Percentiles rank a stretch among this genome's conserved stretches.
These are phyloP conservation scores for Ophiostoma sp. DNA, from an alignment of 2,329 filamentous ascomycete genomes.

Conservation along the genomic window DNA sequence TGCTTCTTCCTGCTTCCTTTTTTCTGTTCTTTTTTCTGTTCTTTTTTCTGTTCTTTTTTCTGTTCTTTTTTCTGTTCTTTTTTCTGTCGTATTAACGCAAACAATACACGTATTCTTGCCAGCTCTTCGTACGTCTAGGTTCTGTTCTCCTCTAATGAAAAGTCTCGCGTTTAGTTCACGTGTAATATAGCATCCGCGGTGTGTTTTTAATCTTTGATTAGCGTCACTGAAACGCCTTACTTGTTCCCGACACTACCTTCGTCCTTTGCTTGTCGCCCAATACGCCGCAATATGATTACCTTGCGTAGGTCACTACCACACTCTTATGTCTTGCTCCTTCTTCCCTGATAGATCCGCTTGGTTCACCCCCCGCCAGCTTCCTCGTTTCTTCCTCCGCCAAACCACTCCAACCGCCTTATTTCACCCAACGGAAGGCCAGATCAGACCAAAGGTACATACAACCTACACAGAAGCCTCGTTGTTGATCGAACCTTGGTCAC, in stretches of 20 bases:
- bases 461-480: background rate
- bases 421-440: background rate
- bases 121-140: too few relatives aligned
- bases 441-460: background rate
- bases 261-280: background rate
- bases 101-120: too few relatives aligned
- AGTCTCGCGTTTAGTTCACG: too few relatives aligned
- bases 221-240: constrained; percentile 10
- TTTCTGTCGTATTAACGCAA: background rate
- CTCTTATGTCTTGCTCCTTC: constrained; percentile 1
- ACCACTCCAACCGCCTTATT: background rate
- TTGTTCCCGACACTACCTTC: constrained; percentile 4
- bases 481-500: too few relatives aligned
- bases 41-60: background rate
- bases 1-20: background rate
- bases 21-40: background rate
- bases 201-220: background rate
- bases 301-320: background rate
- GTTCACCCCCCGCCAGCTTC: background rate
- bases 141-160: too few relatives aligned
- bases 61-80: background rate
- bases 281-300: background rate
- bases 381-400: constrained; percentile 7
- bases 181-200: too few relatives aligned
- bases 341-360: background rate